phyloP scores from a whole-genome alignment of 345 rosid genomes.

The Alliaria petiolata region DNA sequence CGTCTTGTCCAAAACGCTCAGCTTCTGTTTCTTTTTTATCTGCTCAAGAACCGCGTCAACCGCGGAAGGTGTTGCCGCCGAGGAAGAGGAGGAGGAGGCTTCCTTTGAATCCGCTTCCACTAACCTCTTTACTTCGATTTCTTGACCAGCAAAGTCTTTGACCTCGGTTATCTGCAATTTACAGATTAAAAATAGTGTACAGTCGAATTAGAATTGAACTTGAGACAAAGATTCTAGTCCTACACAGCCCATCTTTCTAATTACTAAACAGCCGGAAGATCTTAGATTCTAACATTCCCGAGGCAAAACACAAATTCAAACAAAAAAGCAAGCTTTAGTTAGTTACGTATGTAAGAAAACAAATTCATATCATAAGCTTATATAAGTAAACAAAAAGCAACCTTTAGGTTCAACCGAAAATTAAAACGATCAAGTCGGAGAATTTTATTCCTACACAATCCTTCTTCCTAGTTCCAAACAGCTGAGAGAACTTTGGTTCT shows the following conservation, averaged over 20 bases:
- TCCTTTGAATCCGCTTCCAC: conserved; percentile 82
- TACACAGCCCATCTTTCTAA: not conserved
- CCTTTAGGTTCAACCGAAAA: too few species aligned
- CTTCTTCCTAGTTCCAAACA: not conserved
- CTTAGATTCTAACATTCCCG: not conserved
- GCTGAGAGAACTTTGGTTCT: not conserved
- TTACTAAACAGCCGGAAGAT: not conserved
- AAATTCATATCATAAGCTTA: too few species aligned
- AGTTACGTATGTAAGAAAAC: not conserved
- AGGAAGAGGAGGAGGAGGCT: conserved; percentile 40
- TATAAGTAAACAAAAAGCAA: too few species aligned
- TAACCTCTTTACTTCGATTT: conserved; percentile 60
- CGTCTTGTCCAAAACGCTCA: conserved; percentile 55
- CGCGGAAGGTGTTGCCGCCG: conserved; percentile 43
- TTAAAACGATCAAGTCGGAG: too few species aligned
- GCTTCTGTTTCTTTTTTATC: conserved; percentile 77
- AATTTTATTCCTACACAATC: not conserved
- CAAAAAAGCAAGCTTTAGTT: not conserved
- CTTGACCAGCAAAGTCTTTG: conserved; percentile 86
- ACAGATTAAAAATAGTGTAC: too few species aligned
- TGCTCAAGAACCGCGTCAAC: conserved; percentile 91
- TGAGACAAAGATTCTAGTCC: too few species aligned
- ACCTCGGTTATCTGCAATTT: conserved; percentile 66
- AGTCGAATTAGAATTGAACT: too few species aligned
- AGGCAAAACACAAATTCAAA: not conserved